Evolutionary conservation across 2,329 filamentous ascomycete genomes (phyloP), one percentile per base, ranked within the genome.

Genomic region (Cercospora sp.): DNA sequence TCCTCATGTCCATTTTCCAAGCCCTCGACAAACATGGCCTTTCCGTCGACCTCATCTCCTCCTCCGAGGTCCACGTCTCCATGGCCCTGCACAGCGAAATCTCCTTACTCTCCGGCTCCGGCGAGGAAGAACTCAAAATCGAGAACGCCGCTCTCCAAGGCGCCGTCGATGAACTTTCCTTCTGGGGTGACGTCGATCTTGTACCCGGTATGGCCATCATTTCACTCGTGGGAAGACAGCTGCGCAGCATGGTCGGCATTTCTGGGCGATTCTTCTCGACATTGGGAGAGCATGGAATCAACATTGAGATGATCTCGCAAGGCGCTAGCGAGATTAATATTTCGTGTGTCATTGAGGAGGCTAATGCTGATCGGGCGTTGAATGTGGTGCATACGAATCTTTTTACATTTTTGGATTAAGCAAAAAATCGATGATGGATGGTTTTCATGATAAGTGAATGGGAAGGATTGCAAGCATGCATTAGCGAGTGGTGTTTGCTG

Each of bases 281-380:
- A 1, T 84, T 99, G 18, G 95, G 95, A 53, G 92, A 97, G 78
- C 91, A 97, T 79, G 91, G 92, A 75, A 90, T 99, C 77, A 99
- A 99, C 79, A 93, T 99, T 74, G 95, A 99, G 82, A 99, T 99
- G 95, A 99, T 99, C 73, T 97, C 93, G 26, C 95, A 99, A 83
- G 95, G 95, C 75, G 95, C 95, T 28, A 97, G 94, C 78, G 95
- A 99, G 83, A 99, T 99, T 81, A 99, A 98, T 80, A 99, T 99
- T 69, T 97, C 93, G 10, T 99, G 95, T 77, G 95, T 99, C 57
- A 96, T 99, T 78, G 93, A 96, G 75, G 92, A 93, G 73, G 86
- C 90, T 72, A 93, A 98, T 77, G 94, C 95, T 23, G 93, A 94
- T 73, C 89, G 95, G 73, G 95, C 95, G 33, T 91, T 99, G 85